phyloP scores from a whole-genome alignment of 495 filamentous ascomycete genomes.

The Penicilliopsis zonata region DNA sequence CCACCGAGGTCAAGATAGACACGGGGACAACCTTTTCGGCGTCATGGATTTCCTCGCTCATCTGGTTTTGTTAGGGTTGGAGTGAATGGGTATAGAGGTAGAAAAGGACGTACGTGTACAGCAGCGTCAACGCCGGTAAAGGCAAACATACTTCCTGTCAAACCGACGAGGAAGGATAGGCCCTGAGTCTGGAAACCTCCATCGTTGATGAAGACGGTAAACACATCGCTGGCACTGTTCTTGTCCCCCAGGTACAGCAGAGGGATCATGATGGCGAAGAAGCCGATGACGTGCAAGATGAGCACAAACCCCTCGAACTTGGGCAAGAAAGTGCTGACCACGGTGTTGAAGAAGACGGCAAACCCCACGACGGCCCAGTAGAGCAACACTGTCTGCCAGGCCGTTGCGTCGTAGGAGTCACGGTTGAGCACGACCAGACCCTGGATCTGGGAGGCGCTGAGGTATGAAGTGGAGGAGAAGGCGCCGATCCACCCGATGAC shows the following conservation, averaged over 20 bases:
- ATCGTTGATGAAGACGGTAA: slow-evolving; percentile 32
- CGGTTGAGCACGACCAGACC: slow-evolving; percentile 34
- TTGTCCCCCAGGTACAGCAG: slow-evolving; percentile 30
- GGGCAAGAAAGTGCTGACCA: slow-evolving; percentile 22
- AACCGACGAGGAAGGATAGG: slow-evolving; percentile 30
- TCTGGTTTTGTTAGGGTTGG: too few species aligned
- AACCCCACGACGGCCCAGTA: slow-evolving; percentile 28
- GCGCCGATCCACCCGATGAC: slow-evolving; percentile 35
- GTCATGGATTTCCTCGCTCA: slow-evolving; percentile 32
- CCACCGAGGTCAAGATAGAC: slow-evolving; percentile 22
- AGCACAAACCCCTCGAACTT: slow-evolving; percentile 31
- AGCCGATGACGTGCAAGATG: slow-evolving; percentile 33
- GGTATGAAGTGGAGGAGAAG: slow-evolving; percentile 21
- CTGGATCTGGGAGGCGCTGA: slow-evolving; percentile 34
- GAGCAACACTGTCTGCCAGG: slow-evolving; percentile 32
- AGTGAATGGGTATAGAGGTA: too few species aligned
- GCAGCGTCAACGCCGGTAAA: slow-evolving; percentile 28
- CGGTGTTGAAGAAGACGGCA: slow-evolving; percentile 32
- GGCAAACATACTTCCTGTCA: slow-evolving; percentile 27
- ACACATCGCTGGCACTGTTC: slow-evolving; percentile 19
- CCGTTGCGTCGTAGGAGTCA: slow-evolving; percentile 18
- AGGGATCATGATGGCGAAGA: slow-evolving; percentile 36
- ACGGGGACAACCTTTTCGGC: slow-evolving; percentile 24
- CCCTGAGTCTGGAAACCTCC: slow-evolving; percentile 33
- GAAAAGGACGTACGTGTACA: slow-evolving; percentile 28